Conservation (phyloP, 768 basidiomycete genomes). For the Daedaleopsis nitida region DNA sequence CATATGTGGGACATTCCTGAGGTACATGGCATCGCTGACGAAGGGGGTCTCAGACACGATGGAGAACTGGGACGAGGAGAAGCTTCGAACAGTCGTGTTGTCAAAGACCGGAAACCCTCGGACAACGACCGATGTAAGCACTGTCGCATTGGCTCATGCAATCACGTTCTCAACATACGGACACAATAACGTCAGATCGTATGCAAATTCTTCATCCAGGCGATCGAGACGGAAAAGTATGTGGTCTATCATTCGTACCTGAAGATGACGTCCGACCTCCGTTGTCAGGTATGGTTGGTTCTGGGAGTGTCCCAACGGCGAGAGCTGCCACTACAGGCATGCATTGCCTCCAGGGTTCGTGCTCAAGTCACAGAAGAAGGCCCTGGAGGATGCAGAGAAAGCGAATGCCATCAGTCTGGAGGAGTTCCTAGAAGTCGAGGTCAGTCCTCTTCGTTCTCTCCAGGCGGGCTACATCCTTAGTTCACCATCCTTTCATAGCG, state of each 20-base stretch:
- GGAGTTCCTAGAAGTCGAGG: constrained; percentile 98
- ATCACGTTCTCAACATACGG: not conserved
- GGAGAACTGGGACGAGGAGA: constrained; percentile 97
- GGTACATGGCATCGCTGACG: not conserved
- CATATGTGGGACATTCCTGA: constrained; percentile 8
- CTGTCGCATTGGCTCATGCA: not conserved
- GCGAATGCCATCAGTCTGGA: constrained; percentile 88
- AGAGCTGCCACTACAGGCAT: constrained; percentile 90
- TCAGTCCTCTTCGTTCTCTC: constrained; percentile 34
- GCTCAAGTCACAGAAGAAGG: constrained; percentile 92
- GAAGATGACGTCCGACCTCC: not conserved
- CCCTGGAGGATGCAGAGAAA: constrained; percentile 87
- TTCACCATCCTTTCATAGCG: constrained; percentile 52
- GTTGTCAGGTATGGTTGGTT: constrained; percentile 82
- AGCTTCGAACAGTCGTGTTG: constrained; percentile 82
- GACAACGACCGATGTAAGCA: constrained; percentile 86
- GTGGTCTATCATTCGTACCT: constrained; percentile 17
- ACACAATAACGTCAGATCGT: constrained; percentile 65
- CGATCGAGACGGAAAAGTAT: constrained; percentile 88
- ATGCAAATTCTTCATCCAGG: constrained; percentile 96
- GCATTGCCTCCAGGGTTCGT: constrained; percentile 96
- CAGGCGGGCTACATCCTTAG: no score
- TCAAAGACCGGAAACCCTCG: constrained; percentile 89
- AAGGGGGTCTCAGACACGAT: constrained; percentile 71
- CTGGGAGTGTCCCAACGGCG: constrained; percentile 92